Evolutionary conservation across 306 rosid genomes (phyloP).

Genomic region (Heteromeles arbutifolia): DNA sequence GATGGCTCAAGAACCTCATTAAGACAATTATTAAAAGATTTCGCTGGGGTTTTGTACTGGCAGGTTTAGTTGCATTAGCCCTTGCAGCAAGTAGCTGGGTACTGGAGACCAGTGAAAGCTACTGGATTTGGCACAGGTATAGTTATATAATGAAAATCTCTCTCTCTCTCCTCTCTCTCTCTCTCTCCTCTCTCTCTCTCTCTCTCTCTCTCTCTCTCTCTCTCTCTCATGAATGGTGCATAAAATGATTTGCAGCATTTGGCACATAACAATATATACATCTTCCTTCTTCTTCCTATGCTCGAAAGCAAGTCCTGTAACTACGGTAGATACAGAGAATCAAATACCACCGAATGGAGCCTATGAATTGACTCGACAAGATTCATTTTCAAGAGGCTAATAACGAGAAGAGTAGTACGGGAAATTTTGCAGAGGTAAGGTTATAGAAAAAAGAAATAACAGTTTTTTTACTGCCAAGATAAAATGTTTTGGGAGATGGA

Average conservation of each 20-base stretch:
- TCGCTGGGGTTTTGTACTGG: constrained; percentile 69
- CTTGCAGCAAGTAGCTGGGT: constrained; percentile 80
- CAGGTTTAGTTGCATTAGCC: constrained; percentile 58
- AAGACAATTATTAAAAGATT: constrained; percentile 53
- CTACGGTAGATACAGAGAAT: constrained; percentile 15
- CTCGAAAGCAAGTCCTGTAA: constrained; percentile 38
- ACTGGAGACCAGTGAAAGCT: constrained; percentile 67
- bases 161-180: not conserved
- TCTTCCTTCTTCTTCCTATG: constrained; percentile 78
- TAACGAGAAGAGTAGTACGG: not conserved
- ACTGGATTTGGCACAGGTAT: constrained; percentile 99
- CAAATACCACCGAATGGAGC: constrained; percentile 18
- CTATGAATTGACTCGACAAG: constrained; percentile 43
- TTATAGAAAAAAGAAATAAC: not conserved
- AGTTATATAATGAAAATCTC: not conserved
- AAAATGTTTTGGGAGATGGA: not conserved
- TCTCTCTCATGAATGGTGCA: not conserved
- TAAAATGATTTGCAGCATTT: constrained; percentile 57
- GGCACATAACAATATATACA: constrained; percentile 80
- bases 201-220: constrained; percentile 17
- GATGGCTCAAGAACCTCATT: constrained; percentile 48
- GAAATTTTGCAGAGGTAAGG: not conserved
- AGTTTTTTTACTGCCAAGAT: not conserved
- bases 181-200: not conserved
- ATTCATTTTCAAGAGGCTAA: constrained; percentile 29